A percentile compares a stretch with the other conserved stretches of the same genome.
Conservation (phyloP, 1,284 basidiomycete genomes). For the Heterobasidion occidentale region DNA sequence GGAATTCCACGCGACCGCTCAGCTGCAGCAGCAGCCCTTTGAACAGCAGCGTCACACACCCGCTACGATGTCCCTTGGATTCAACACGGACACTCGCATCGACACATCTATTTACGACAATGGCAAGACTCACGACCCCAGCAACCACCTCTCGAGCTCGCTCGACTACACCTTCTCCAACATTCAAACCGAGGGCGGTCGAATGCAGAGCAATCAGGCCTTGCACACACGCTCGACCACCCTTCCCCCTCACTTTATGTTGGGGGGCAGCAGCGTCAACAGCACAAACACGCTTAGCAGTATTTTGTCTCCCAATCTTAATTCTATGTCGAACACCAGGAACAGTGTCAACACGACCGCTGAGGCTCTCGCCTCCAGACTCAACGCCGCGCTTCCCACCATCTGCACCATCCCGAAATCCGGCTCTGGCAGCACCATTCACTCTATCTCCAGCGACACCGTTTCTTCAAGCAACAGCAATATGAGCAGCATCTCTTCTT, state of each 20-base stretch:
- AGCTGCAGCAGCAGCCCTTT: conserved; percentile 5
- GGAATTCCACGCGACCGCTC: conserved; percentile 25
- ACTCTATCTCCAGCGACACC: background rate
- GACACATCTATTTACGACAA: conserved; percentile 3
- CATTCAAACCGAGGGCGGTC: background rate
- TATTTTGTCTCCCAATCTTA: background rate
- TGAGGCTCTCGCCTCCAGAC: background rate
- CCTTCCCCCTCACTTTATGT: conserved; percentile 12
- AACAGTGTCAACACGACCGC: background rate
- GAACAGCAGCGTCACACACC: conserved; percentile 6
- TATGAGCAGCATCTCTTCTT: conserved; percentile 2
- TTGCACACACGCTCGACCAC: conserved; percentile 14
- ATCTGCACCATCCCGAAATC: background rate
- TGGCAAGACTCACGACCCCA: conserved; percentile 3
- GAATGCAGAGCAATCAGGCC: conserved; percentile 10
- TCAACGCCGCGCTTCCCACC: background rate
- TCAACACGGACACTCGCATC: conserved; percentile 6
- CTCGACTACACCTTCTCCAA: conserved; percentile 4
- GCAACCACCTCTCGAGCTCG: conserved; percentile 4
- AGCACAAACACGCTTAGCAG: background rate
- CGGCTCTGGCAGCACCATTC: background rate
- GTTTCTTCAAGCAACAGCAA: background rate
- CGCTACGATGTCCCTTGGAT: background rate
- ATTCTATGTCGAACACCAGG: background rate
- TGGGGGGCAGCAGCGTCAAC: conserved; percentile 4